phyloP scores from a whole-genome alignment of 176 grass and related monocot genomes.

The Eremochloa ophiuroides region DNA sequence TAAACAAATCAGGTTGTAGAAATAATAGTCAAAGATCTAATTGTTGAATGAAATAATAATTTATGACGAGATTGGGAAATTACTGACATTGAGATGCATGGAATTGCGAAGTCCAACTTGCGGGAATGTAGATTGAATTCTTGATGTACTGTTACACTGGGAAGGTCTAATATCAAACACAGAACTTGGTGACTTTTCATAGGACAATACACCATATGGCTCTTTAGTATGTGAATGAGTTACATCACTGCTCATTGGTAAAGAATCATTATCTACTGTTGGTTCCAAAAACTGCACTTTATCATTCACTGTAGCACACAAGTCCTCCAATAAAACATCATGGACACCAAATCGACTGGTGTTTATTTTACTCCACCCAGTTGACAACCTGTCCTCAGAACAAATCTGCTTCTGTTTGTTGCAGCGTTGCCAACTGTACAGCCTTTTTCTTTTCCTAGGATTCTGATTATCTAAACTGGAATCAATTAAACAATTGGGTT shows the following conservation, averaged over 20 bases:
- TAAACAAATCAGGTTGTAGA: background rate
- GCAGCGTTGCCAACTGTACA: constrained; percentile 39
- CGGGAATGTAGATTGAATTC: constrained; percentile 3
- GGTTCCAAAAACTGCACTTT: constrained; percentile 6
- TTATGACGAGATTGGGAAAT: background rate
- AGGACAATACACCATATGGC: background rate
- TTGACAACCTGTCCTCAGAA: background rate
- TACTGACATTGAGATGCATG: constrained; percentile 24
- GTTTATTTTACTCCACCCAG: constrained; percentile 21
- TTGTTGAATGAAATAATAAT: background rate
- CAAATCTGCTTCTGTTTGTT: constrained; percentile 34
- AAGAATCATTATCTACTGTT: background rate
- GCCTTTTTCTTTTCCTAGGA: constrained; percentile 42
- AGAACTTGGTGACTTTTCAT: constrained; percentile 15
- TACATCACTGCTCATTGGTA: background rate
- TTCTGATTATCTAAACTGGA: constrained; percentile 14
- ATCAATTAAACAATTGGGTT: constrained; percentile 1
- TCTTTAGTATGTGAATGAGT: constrained; percentile 14
- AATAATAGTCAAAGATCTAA: constrained; percentile 12
- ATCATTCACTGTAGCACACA: constrained; percentile 8
- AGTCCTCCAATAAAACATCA: background rate
- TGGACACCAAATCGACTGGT: background rate
- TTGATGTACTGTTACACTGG: background rate
- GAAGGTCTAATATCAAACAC: constrained; percentile 2
- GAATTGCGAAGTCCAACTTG: constrained; percentile 1